Evolutionary conservation across 2,329 filamentous ascomycete genomes (phyloP).

Genomic region (Aspergillus brunneoviolaceus): DNA sequence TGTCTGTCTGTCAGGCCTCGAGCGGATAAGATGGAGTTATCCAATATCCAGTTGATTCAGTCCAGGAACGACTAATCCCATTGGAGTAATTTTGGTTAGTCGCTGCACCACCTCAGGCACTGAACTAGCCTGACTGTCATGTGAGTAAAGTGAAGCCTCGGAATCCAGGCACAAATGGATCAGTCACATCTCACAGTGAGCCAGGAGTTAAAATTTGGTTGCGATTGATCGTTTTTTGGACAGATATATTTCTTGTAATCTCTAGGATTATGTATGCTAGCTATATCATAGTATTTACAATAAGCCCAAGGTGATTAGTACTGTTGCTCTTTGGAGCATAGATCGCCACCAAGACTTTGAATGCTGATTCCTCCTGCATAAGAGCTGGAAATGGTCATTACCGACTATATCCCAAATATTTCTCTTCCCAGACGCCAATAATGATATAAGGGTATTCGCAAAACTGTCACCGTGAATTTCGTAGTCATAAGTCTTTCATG

Average conservation of each 20-base stretch:
- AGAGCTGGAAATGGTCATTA: not conserved
- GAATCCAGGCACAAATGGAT: too few relatives aligned
- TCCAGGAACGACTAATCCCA: not conserved
- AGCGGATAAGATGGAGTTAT: not conserved
- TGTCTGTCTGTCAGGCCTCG: not conserved
- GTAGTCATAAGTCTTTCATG: not conserved
- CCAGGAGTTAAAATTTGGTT: too few relatives aligned
- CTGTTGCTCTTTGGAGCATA: not conserved
- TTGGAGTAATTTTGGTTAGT: not conserved
- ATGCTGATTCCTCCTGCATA: not conserved
- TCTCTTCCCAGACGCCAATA: not conserved
- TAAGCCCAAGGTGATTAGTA: not conserved
- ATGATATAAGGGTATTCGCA: not conserved
- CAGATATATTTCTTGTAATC: too few relatives aligned
- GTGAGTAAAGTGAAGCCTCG: not conserved
- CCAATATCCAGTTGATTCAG: not conserved
- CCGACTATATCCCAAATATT: not conserved
- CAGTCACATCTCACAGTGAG: too few relatives aligned
- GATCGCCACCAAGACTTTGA: not conserved
- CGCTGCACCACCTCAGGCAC: too few relatives aligned
- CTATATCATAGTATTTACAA: constrained; percentile 2
- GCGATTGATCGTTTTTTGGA: too few relatives aligned
- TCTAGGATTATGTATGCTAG: constrained; percentile 7
- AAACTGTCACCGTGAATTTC: not conserved
- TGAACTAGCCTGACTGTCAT: not conserved